These are phyloP conservation scores for Curvularia verruculosa DNA, from an alignment of 2,329 filamentous ascomycete genomes.

Conservation along the genomic window DNA sequence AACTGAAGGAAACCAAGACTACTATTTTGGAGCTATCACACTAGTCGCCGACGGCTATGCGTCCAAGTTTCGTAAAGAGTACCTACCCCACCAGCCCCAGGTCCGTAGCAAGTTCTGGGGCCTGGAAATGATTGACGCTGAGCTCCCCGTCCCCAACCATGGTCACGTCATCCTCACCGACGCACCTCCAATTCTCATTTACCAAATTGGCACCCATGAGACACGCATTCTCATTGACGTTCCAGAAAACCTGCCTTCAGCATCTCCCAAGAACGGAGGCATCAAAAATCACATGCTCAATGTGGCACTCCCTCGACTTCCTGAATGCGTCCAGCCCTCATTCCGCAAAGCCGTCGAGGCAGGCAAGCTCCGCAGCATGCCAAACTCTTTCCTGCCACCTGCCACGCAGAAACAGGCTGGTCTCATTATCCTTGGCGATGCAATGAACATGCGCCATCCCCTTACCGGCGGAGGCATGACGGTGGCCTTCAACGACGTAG, in stretches of 20 bases:
- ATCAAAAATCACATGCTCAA: constrained; percentile 84
- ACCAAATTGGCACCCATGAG: constrained; percentile 96
- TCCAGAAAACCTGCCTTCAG: constrained; percentile 75
- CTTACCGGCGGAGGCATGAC: constrained; percentile 98
- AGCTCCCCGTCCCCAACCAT: constrained; percentile 74
- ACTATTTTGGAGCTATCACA: constrained; percentile 86
- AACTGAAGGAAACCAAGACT: constrained; percentile 69
- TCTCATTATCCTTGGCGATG: constrained; percentile 85
- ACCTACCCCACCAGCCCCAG: constrained; percentile 69
- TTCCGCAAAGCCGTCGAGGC: constrained; percentile 77
- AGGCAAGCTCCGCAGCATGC: constrained; percentile 86
- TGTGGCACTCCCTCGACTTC: constrained; percentile 78
- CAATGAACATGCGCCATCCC: constrained; percentile 99
- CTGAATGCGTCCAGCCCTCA: constrained; percentile 71
- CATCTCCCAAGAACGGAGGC: constrained; percentile 75
- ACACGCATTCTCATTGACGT: constrained; percentile 90
- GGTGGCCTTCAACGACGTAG: constrained; percentile 90
- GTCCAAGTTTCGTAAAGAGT: constrained; percentile 86
- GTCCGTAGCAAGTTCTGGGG: constrained; percentile 90
- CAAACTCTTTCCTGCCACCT: constrained; percentile 90
- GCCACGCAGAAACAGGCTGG: constrained; percentile 73
- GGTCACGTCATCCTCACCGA: constrained; percentile 89
- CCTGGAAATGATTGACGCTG: constrained; percentile 87
- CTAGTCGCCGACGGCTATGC: constrained; percentile 91
- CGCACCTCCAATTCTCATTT: constrained; percentile 80